Percentiles rank a stretch among this genome's conserved stretches.
Conservation (phyloP, 176 grass and related monocot species). For the Panicum miliaceum region DNA sequence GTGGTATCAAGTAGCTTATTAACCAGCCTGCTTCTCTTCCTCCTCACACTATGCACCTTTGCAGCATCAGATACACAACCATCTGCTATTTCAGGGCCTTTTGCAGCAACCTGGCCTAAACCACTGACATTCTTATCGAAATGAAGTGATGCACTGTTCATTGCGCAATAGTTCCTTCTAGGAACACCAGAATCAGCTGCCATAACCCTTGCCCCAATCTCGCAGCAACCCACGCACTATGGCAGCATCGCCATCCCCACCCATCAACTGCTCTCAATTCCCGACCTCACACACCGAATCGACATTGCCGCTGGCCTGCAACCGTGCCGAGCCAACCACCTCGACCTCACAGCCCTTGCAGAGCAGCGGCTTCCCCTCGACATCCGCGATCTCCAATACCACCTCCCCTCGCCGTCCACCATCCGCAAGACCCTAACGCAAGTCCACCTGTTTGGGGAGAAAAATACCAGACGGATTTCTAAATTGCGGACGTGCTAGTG, state of each 20-base stretch:
- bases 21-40: constrained; percentile 61
- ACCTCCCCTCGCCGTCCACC: constrained; percentile 48
- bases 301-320: constrained; percentile 15
- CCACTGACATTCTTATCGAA: constrained; percentile 46
- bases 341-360: constrained; percentile 65
- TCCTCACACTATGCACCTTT: constrained; percentile 53
- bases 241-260: constrained; percentile 45
- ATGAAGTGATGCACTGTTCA: constrained; percentile 70
- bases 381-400: constrained; percentile 62
- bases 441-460: too few relatives aligned
- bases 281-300: constrained; percentile 53
- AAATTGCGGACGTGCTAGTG: too few relatives aligned
- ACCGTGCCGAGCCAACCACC: constrained; percentile 31
- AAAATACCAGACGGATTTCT: too few relatives aligned
- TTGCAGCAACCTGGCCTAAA: constrained; percentile 35
- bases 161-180: constrained; percentile 57
- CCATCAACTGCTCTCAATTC: constrained; percentile 40
- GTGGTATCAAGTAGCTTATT: constrained; percentile 58
- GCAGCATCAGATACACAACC: constrained; percentile 21
- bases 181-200: constrained; percentile 91
- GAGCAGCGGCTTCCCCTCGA: constrained; percentile 57
- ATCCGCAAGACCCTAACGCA: background rate
- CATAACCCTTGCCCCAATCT: constrained; percentile 53
- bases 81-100: constrained; percentile 8
- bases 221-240: constrained; percentile 51